These are phyloP conservation scores for Phoma sp. DNA, from an alignment of 2,329 filamentous ascomycete genomes.

Conservation along the genomic window DNA sequence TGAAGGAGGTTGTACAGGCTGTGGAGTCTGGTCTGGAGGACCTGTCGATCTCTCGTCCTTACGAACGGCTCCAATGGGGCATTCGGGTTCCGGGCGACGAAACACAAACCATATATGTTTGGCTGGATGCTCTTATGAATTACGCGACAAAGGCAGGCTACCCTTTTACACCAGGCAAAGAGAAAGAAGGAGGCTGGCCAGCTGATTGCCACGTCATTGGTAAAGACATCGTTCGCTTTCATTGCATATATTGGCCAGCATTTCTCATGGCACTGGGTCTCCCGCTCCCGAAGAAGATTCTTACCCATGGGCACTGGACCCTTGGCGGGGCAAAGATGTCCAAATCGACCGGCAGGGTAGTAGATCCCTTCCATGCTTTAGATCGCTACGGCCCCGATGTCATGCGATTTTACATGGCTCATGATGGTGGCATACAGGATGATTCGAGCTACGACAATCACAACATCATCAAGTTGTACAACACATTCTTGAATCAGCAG, in stretches of 20 bases:
- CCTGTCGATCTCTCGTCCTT: constrained; percentile 85
- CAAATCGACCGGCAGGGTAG: constrained; percentile 92
- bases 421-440: constrained; percentile 75
- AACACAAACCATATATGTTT: constrained; percentile 94
- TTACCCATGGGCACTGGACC: constrained; percentile 96
- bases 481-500: constrained; percentile 75
- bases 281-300: constrained; percentile 75
- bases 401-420: constrained; percentile 86
- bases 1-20: constrained; percentile 78
- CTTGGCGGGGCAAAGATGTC: constrained; percentile 93
- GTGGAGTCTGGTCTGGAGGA: constrained; percentile 82
- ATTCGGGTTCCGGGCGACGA: constrained; percentile 84
- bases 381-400: constrained; percentile 86
- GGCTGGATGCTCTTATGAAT: constrained; percentile 95
- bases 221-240: constrained; percentile 94
- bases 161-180: constrained; percentile 73
- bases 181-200: constrained; percentile 76
- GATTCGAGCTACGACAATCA: constrained; percentile 88
- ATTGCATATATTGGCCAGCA: constrained; percentile 97
- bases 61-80: constrained; percentile 81
- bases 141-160: constrained; percentile 90
- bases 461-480: constrained; percentile 76
- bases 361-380: constrained; percentile 90
- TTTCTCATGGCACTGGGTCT: constrained; percentile 88
- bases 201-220: constrained; percentile 91